Evolutionary conservation across 2,329 filamentous ascomycete genomes (phyloP).

Genomic region (Trichoderma simmonsii): DNA sequence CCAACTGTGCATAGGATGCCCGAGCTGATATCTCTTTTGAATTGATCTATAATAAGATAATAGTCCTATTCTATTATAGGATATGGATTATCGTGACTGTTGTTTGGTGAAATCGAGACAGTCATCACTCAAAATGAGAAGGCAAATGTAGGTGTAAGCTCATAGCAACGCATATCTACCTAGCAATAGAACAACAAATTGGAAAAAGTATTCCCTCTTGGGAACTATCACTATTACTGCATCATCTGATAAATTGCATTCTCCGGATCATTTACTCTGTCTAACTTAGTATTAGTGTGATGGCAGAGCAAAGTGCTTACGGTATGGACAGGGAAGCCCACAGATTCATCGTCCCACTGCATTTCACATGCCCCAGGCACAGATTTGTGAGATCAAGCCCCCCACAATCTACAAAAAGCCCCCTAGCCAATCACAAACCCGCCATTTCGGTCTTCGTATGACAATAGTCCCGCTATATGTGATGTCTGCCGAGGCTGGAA

Average conservation of each 20-base stretch:
- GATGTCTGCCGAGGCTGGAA: slow-evolving; percentile 4
- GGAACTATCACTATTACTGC: background rate
- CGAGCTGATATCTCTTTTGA: background rate
- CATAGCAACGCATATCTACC: background rate
- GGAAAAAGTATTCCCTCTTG: background rate
- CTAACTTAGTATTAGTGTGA: background rate
- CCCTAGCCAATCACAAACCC: background rate
- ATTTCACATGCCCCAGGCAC: background rate
- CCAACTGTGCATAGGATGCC: background rate
- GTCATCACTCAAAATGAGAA: background rate
- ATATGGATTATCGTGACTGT: too few species aligned
- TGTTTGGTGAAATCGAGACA: background rate
- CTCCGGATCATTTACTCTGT: background rate
- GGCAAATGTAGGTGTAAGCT: background rate
- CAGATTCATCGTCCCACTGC: background rate
- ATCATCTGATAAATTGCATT: background rate
- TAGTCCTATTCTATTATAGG: too few species aligned
- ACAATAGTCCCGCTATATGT: background rate
- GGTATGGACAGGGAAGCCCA: background rate
- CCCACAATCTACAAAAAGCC: background rate
- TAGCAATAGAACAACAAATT: background rate
- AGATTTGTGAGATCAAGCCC: background rate
- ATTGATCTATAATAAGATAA: background rate
- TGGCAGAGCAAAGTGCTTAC: background rate
- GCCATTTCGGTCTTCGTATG: background rate